Conservation (phyloP, 129 eudicot genomes). For the carrot (Daucus carota) region DH1_v3.0 NC_030381.2:56227501-56228000, state of each 20-base stretch:
- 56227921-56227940: constrained; percentile 51
- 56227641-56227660: background rate
- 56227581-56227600: background rate
- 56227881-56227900: constrained; percentile 34
- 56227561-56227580: constrained; percentile 7
- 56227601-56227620: too few species aligned
- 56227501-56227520: background rate
- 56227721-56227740: too few species aligned
- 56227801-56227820: constrained; percentile 74
- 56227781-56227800: constrained; percentile 59
- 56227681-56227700: too few species aligned
- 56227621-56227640: background rate
- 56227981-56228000: background rate
- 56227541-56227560: background rate
- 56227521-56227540: background rate
- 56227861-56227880: background rate
- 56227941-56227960: constrained; percentile 18
- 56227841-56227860: background rate
- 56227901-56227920: constrained; percentile 71
- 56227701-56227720: too few species aligned
- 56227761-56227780: constrained; percentile 75
- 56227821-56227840: constrained; percentile 58
- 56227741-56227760: constrained; percentile 39
- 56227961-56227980: background rate
- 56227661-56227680: too few species aligned